Conservation (phyloP, 2,329 filamentous ascomycete species). For the Akanthomyces muscarius region DNA sequence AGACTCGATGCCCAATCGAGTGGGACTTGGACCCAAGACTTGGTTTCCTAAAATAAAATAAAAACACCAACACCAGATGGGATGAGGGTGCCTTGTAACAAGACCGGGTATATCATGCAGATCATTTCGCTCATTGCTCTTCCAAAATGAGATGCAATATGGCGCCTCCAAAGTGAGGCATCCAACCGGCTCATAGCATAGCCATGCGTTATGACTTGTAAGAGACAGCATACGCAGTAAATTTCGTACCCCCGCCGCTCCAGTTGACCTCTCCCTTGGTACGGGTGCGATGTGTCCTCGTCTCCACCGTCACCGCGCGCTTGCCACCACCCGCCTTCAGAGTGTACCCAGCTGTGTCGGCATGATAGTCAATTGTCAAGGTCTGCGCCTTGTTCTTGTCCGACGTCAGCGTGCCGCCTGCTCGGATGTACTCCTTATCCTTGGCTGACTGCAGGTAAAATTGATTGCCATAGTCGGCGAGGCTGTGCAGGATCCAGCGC, state of each 20-base stretch:
- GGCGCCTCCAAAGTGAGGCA: neutral
- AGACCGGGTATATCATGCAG: neutral
- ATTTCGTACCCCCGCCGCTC: neutral
- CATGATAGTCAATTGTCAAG: constrained; percentile 11
- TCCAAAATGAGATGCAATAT: neutral
- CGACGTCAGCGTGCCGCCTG: constrained; percentile 15
- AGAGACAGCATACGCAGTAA: constrained; percentile 9
- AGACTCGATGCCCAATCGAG: neutral
- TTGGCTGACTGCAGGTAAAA: constrained; percentile 27
- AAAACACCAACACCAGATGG: neutral
- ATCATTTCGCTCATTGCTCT: too few relatives aligned
- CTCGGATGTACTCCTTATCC: constrained; percentile 24
- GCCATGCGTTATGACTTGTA: constrained; percentile 1
- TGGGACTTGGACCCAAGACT: neutral
- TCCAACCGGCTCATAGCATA: neutral
- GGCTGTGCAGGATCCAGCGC: constrained; percentile 45
- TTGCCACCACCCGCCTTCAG: neutral
- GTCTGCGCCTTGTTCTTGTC: neutral
- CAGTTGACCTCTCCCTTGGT: neutral
- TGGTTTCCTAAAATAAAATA: too few relatives aligned
- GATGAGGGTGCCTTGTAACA: neutral
- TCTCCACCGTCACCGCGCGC: neutral
- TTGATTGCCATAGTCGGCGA: constrained; percentile 20
- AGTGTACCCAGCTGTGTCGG: constrained; percentile 4
- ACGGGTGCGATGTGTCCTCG: neutral